Conservation (phyloP, 805 yeast genomes). For the Yamadazyma ubonensis region DNA sequence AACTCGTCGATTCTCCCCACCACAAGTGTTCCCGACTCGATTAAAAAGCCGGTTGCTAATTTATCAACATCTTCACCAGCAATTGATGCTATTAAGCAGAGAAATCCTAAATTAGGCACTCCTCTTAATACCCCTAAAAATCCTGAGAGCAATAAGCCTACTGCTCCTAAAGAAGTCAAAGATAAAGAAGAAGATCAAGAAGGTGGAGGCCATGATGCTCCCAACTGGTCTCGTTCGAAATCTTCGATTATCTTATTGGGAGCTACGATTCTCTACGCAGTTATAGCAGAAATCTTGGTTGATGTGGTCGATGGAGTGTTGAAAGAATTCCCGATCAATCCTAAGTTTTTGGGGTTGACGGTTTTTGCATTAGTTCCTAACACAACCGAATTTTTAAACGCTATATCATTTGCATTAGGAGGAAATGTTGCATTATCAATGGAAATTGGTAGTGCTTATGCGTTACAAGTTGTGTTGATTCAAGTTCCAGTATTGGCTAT, state of each 20-base stretch:
- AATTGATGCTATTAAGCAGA: slow-evolving; percentile 19
- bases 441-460: slow-evolving; percentile 98
- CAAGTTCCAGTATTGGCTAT: slow-evolving; percentile 91
- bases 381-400: slow-evolving; percentile 94
- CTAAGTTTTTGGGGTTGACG: slow-evolving; percentile 89
- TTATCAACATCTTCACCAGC: slow-evolving; percentile 17
- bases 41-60: slow-evolving; percentile 5
- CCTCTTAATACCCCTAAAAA: neutral
- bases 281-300: slow-evolving; percentile 91
- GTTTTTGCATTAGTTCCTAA: slow-evolving; percentile 95
- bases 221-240: slow-evolving; percentile 90
- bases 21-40: slow-evolving; percentile 1
- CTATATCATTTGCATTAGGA: slow-evolving; percentile 92
- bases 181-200: slow-evolving; percentile 28
- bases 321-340: slow-evolving; percentile 73
- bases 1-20: slow-evolving; percentile 1
- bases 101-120: slow-evolving; percentile 13
- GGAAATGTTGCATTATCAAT: slow-evolving; percentile 95
- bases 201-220: slow-evolving; percentile 88
- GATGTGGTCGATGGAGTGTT: slow-evolving; percentile 90
- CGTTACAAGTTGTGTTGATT: slow-evolving; percentile 87
- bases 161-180: slow-evolving; percentile 6
- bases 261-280: slow-evolving; percentile 85
- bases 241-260: slow-evolving; percentile 78
- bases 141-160: too few relatives aligned